These are phyloP conservation scores for Alternaria atra DNA, from an alignment of 2,329 filamentous ascomycete genomes.

Conservation along the genomic window DNA sequence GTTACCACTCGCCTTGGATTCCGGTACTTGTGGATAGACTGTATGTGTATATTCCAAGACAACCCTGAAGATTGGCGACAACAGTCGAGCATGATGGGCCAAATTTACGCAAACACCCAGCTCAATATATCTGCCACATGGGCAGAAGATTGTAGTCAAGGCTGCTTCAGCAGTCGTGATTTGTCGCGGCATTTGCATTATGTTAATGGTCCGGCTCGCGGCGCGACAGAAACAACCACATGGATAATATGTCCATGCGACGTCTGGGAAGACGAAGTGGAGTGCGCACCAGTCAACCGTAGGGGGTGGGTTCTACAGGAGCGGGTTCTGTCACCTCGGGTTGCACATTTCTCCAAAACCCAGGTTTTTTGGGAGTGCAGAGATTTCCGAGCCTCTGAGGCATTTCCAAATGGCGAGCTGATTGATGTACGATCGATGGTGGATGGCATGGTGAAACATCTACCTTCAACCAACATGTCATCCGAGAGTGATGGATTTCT, in stretches of 20 bases:
- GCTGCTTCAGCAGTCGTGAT: background rate
- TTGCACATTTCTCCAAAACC: background rate
- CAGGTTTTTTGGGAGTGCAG: background rate
- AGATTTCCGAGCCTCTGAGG: background rate
- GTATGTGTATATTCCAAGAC: background rate
- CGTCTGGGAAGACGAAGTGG: rapidly evolving
- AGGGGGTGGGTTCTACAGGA: background rate
- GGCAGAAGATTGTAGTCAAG: background rate
- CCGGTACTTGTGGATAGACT: background rate
- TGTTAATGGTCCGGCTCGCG: background rate
- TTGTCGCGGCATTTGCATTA: background rate
- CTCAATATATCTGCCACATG: background rate
- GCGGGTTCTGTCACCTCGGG: background rate
- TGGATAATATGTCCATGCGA: background rate
- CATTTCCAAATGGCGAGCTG: background rate
- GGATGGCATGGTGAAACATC: too few species aligned
- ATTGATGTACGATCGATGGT: background rate
- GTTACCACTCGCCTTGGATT: background rate
- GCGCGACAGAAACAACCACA: rapidly evolving
- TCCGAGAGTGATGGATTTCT: too few species aligned
- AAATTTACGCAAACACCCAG: background rate
- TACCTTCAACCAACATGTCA: too few species aligned
- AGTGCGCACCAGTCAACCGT: background rate
- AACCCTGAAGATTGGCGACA: background rate
- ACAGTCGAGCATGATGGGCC: background rate